These are phyloP conservation scores for Botryotinia convoluta DNA, from an alignment of 2,329 filamentous ascomycete species.

Conservation along the genomic window DNA sequence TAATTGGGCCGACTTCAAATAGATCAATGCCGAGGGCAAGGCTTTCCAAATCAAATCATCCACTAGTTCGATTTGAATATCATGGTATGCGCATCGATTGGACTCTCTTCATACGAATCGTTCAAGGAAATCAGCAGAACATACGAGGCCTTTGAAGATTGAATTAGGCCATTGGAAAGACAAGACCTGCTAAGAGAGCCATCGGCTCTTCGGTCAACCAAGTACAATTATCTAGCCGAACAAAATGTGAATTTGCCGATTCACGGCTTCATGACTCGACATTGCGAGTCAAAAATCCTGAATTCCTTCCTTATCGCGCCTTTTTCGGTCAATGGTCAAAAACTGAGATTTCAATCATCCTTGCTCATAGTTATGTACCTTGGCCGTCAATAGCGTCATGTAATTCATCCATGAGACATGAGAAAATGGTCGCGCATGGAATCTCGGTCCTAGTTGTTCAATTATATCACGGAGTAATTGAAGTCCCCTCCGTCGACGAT, in stretches of 20 bases:
- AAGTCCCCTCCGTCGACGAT: not conserved
- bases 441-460: not conserved
- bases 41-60: not conserved
- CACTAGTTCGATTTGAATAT: conserved; percentile 1
- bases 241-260: not conserved
- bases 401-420: not conserved
- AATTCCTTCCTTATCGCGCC: not conserved
- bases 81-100: conserved; percentile 12
- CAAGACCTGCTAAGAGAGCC: conserved; percentile 1
- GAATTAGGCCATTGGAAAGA: conserved; percentile 1
- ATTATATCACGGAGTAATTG: not conserved
- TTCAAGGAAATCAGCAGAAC: not conserved
- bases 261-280: not conserved
- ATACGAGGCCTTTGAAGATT: not conserved
- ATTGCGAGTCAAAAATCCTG: not conserved
- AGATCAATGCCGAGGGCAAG: not conserved
- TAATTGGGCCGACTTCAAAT: conserved; percentile 12
- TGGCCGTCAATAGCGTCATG: conserved; percentile 12
- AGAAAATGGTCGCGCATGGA: not conserved
- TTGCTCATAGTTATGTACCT: conserved; percentile 8
- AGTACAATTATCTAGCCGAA: not conserved
- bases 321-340: conserved; percentile 5
- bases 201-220: conserved; percentile 8
- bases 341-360: not conserved
- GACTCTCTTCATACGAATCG: not conserved